A percentile compares a stretch with the other conserved stretches of the same genome.
Evolutionary conservation across 495 filamentous ascomycete species (phyloP).

Genomic region (Penicillium turbatum): DNA sequence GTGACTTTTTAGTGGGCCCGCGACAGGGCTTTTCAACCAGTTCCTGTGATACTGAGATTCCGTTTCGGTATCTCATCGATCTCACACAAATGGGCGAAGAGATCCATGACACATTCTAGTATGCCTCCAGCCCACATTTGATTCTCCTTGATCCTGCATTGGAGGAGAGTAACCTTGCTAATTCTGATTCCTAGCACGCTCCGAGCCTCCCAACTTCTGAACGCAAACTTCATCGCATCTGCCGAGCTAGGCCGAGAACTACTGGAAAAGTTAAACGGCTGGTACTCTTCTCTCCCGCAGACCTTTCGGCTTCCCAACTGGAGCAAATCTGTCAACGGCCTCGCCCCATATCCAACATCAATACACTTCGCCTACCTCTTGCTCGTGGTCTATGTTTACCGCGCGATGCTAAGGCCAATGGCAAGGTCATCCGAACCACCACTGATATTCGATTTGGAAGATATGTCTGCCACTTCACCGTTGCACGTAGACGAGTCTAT

Average conservation of each 20-base stretch:
- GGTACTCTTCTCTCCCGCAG: conserved; percentile 30
- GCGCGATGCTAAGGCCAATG: conserved; percentile 35
- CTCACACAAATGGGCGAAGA: conserved; percentile 30
- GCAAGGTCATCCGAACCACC: conserved; percentile 33
- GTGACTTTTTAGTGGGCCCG: conserved; percentile 55
- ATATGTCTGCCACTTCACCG: conserved; percentile 22
- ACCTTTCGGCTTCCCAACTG: conserved; percentile 30
- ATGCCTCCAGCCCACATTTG: not conserved
- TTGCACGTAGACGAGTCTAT: conserved; percentile 18
- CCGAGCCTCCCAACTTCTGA: conserved; percentile 30
- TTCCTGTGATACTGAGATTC: conserved; percentile 22
- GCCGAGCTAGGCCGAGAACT: conserved; percentile 26
- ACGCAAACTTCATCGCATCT: conserved; percentile 26
- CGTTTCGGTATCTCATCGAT: conserved; percentile 26
- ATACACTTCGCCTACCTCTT: conserved; percentile 37
- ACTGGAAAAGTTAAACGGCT: conserved; percentile 28
- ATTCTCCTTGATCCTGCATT: not conserved
- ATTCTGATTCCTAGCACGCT: conserved; percentile 23
- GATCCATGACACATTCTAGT: conserved; percentile 36
- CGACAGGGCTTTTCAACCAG: conserved; percentile 22
- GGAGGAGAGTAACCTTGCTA: not conserved
- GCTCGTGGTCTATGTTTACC: conserved; percentile 35
- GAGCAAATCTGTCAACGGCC: conserved; percentile 30
- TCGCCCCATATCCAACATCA: conserved; percentile 28
- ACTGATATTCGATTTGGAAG: conserved; percentile 32